Conservation (phyloP, 768 basidiomycete species). For the Phanerochaete carnosa region DNA sequence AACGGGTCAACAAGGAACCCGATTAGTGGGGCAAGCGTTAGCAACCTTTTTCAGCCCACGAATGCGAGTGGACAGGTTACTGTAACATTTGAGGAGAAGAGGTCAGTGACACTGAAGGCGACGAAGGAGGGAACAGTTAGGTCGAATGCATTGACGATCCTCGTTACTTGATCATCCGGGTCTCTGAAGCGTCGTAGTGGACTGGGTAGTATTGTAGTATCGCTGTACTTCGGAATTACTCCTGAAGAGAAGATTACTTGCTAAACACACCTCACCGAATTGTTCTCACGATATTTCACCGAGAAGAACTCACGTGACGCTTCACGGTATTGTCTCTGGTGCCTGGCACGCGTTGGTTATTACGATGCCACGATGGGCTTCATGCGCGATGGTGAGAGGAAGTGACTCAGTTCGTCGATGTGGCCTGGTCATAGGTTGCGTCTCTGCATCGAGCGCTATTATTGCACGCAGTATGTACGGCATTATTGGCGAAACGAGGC, state of each 20-base stretch:
- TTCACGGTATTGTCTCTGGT: background rate
- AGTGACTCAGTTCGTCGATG: background rate
- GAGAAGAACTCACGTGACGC: background rate
- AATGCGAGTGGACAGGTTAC: constrained; percentile 24
- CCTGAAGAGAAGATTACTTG: too few relatives aligned
- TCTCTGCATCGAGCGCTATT: background rate
- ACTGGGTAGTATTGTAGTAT: too few relatives aligned
- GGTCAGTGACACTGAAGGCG: constrained; percentile 30
- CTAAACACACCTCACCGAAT: background rate
- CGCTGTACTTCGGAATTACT: too few relatives aligned
- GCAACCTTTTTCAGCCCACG: constrained; percentile 11
- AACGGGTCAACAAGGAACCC: constrained; percentile 33
- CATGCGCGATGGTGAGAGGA: background rate
- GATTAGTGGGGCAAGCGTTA: constrained; percentile 32
- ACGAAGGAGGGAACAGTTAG: constrained; percentile 30
- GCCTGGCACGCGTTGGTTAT: background rate
- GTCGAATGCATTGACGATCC: constrained; percentile 24
- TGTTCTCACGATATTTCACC: background rate
- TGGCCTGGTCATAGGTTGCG: background rate
- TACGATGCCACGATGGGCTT: background rate
- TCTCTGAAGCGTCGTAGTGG: too few relatives aligned
- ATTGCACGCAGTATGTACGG: background rate
- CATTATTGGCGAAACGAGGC: background rate
- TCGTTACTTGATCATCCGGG: background rate
- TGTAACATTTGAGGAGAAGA: constrained; percentile 24